phyloP scores from a whole-genome alignment of 2,329 filamentous ascomycete species.

The Ceratocystis alfenasii region DNA sequence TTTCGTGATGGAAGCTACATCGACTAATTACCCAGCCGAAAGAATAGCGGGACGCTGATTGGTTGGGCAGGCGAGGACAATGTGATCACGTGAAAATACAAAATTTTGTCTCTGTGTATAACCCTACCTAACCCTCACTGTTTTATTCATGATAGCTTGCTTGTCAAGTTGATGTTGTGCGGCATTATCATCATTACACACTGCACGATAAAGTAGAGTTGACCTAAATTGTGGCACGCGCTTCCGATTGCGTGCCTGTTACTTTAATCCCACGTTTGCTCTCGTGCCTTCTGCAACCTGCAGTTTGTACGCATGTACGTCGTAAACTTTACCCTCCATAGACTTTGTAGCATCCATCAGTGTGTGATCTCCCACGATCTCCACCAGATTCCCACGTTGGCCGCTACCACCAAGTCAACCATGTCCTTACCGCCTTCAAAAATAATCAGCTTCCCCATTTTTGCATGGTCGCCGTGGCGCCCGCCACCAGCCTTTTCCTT shows the following conservation, averaged over 20 bases:
- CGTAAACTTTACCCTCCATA: neutral
- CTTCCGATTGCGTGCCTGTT: no score
- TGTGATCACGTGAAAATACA: neutral
- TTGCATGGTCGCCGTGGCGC: conserved; percentile 71
- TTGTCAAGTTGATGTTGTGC: no score
- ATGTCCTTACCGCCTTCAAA: conserved; percentile 87
- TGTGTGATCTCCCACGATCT: conserved; percentile 57
- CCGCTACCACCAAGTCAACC: conserved; percentile 82
- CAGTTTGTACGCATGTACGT: neutral
- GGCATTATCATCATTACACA: no score
- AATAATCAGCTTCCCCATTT: conserved; percentile 86
- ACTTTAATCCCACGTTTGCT: no score
- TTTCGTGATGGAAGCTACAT: conserved; percentile 7
- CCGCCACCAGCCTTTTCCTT: conserved; percentile 78
- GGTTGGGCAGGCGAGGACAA: neutral
- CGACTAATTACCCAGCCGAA: neutral
- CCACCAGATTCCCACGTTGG: conserved; percentile 92
- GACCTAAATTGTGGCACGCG: no score
- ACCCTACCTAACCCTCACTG: no score
- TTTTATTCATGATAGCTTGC: no score
- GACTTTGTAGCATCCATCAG: conserved; percentile 22
- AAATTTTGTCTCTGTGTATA: no score
- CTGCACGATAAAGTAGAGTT: no score
- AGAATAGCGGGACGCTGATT: conserved; percentile 9
- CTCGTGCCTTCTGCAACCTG: neutral